Conservation (phyloP, 345 rosid genomes). For the Cardamine resedifolia region DNA sequence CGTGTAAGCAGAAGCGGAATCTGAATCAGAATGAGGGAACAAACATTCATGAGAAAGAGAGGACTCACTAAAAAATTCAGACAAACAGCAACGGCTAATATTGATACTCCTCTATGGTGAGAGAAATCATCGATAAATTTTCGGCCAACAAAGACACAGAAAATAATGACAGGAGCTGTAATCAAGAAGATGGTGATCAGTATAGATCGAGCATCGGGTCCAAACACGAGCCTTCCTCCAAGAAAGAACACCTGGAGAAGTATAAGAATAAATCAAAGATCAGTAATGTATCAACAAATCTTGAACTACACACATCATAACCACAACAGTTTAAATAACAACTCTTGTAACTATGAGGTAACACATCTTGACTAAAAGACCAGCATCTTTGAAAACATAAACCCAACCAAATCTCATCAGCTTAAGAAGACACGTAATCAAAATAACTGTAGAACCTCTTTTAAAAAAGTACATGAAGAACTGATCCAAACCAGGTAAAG, state of each 20-base stretch:
- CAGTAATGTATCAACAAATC: neutral
- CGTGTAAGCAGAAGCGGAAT: neutral
- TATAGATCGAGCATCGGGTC: constrained; percentile 85
- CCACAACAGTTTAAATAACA: neutral
- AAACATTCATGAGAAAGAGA: constrained; percentile 27
- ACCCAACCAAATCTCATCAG: neutral
- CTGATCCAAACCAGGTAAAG: neutral
- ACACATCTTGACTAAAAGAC: neutral
- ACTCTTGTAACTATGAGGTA: neutral
- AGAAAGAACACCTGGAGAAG: constrained; percentile 65
- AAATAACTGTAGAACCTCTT: neutral
- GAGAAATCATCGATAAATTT: constrained; percentile 71
- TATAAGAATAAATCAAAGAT: neutral
- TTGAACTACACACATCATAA: neutral
- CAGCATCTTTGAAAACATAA: neutral
- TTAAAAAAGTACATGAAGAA: neutral
- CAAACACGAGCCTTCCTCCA: constrained; percentile 86
- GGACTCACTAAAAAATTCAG: constrained; percentile 62
- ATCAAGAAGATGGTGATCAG: constrained; percentile 63
- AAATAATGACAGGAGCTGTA: constrained; percentile 65
- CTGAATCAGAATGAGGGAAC: neutral
- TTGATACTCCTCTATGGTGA: constrained; percentile 63
- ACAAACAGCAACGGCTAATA: constrained; percentile 51
- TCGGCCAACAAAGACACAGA: constrained; percentile 76
- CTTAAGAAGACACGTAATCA: constrained; percentile 9